A percentile compares a stretch with the other conserved stretches of the same genome.
Evolutionary conservation across 2,329 filamentous ascomycete genomes (phyloP).

Genomic region (Epichloe glyceriae): DNA sequence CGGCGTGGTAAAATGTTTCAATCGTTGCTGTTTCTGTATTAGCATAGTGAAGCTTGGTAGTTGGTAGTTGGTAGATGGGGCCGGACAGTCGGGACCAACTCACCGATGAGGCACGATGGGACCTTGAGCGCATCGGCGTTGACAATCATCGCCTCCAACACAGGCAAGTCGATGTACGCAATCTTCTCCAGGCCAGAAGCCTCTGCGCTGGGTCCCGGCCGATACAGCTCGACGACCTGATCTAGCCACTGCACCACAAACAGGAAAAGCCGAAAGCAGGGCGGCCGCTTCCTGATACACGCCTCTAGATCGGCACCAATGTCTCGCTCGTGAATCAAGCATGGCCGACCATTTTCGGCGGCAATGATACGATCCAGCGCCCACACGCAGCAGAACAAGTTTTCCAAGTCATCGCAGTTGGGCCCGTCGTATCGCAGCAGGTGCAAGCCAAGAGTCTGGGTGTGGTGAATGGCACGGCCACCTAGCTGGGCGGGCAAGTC

Average conservation of each 20-base stretch:
- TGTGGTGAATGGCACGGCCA: slow-evolving; percentile 41
- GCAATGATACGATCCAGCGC: slow-evolving; percentile 47
- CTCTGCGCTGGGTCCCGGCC: slow-evolving; percentile 33
- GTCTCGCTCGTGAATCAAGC: slow-evolving; percentile 47
- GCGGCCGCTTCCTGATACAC: slow-evolving; percentile 36
- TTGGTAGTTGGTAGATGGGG: neutral
- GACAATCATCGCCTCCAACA: slow-evolving; percentile 44
- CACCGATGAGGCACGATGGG: slow-evolving; percentile 36
- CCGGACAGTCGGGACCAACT: slow-evolving; percentile 8
- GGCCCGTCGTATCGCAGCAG: slow-evolving; percentile 29
- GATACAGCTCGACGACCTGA: slow-evolving; percentile 46
- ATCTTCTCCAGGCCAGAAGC: slow-evolving; percentile 29
- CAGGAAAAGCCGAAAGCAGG: slow-evolving; percentile 44
- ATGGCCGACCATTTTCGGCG: slow-evolving; percentile 46
- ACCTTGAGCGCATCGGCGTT: slow-evolving; percentile 38
- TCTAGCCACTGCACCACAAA: slow-evolving; percentile 42
- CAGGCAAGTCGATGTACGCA: slow-evolving; percentile 38
- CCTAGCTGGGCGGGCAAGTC: slow-evolving; percentile 41
- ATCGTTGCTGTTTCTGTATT: slow-evolving; percentile 33
- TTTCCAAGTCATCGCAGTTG: slow-evolving; percentile 30
- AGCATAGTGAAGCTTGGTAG: neutral
- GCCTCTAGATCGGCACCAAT: slow-evolving; percentile 39
- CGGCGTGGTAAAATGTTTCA: slow-evolving; percentile 50
- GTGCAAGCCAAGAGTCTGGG: slow-evolving; percentile 43
- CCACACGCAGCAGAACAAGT: slow-evolving; percentile 46